Percentiles rank a stretch among this genome's conserved stretches.
Evolutionary conservation across 345 rosid species (phyloP).

Genomic region (Syzygium grande): DNA sequence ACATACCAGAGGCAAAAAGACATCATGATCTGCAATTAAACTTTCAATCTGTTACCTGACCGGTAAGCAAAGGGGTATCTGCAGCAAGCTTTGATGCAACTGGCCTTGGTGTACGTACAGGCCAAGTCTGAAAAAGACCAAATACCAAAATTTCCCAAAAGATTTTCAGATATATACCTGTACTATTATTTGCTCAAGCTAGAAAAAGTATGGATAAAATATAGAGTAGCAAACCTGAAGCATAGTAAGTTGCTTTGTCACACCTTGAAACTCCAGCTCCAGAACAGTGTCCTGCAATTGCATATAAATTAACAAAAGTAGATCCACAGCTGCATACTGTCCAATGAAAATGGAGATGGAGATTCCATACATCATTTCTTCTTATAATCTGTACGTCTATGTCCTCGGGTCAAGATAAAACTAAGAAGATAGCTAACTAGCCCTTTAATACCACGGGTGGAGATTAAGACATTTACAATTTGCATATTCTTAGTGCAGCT

Average conservation of each 20-base stretch:
- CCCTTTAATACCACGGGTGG: not conserved
- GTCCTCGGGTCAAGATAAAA: not conserved
- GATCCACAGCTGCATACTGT: not conserved
- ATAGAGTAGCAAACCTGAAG: conserved; percentile 66
- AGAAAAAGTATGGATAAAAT: not conserved
- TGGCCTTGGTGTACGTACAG: conserved; percentile 99
- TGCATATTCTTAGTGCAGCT: not conserved
- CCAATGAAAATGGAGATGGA: not conserved
- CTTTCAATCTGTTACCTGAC: conserved; percentile 52
- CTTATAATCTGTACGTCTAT: not conserved
- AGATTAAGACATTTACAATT: not conserved
- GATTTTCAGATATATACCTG: not conserved
- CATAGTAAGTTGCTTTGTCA: conserved; percentile 87
- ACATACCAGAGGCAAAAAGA: not conserved
- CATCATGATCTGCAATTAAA: not conserved
- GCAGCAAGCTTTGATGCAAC: conserved; percentile 99
- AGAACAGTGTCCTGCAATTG: conserved; percentile 73
- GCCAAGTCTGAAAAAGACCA: conserved; percentile 67
- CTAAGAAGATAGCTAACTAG: not conserved
- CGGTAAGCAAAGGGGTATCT: conserved; percentile 95
- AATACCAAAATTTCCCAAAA: not conserved
- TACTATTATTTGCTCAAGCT: not conserved
- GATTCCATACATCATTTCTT: not conserved
- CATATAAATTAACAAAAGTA: not conserved
- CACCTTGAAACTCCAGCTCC: conserved; percentile 98